Evolutionary conservation across 1,284 basidiomycete genomes (phyloP), one percentile per base, ranked within the genome.

Genomic region (Ceratobasidium papillatum): DNA sequence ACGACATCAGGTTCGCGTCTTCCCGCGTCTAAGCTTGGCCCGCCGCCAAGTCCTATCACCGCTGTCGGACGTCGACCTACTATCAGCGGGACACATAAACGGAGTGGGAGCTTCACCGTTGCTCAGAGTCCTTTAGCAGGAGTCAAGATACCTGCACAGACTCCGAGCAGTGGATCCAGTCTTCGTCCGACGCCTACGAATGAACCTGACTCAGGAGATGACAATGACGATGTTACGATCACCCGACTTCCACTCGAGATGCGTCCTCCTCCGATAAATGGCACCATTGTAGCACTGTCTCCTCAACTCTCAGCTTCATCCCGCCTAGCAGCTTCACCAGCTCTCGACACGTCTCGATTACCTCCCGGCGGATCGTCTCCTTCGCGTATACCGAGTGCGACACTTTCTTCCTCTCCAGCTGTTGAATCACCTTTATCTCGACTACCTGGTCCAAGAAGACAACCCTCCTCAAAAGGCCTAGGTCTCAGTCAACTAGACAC

Each of bases 221-320:
- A 61, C 4, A 56, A 63, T 22, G 74, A 71, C 56, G 65, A 62
- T 34, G 27, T 59, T 69, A 69, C 65, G 11, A 56, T 68, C 22
- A 56, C 38, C n/a, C 27, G 65, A 27, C 32, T 59, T 38, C 65
- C 65, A n/a, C 34, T 27, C 5, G 65, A 68, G 34, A 43, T 54
- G 34, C 30, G 47, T n/a, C 47, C 64, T 12, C 11, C 38, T 22
- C 27, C 41, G 8, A 30, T 14, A 22, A 14, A 9, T 51, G 19
- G 8, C 17, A 12, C 78, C 78, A 7, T 75, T 79, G 2, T 63
- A 77, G 5, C 73, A 78, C 62, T 77, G 75, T n/a, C 79, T 66
- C 63, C 78, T 76, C 58, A 77, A 75, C 51, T 52, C 19, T 34
- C 75, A 78, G 76, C 77, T 14, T 71, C 58, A 54, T 41, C 41